Evolutionary conservation across 2,329 filamentous ascomycete species (phyloP).

Genomic region (Neopestalotiopsis sp.): DNA sequence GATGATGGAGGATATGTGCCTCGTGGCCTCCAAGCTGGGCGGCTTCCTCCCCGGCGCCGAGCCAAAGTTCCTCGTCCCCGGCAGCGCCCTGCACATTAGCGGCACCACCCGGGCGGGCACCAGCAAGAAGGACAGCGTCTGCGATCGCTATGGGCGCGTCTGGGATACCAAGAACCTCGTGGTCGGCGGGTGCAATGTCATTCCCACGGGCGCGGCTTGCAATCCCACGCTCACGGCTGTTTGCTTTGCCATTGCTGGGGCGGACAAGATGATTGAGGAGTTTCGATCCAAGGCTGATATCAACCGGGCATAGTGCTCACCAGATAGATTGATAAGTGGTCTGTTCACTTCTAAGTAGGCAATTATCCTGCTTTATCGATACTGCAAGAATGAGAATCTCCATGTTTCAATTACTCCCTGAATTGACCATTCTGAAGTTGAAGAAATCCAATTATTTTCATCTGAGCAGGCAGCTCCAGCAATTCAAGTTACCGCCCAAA

Average conservation of each 20-base stretch:
- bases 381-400: neutral
- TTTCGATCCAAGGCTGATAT: neutral
- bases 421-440: neutral
- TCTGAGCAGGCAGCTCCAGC: neutral
- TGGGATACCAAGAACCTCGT: conserved; percentile 30
- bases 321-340: neutral
- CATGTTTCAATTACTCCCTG: neutral
- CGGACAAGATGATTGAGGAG: conserved; percentile 18
- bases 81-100: conserved; percentile 27
- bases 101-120: conserved; percentile 26
- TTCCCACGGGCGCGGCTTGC: conserved; percentile 28
- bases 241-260: conserved; percentile 29
- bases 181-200: conserved; percentile 32
- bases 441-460: neutral
- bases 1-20: conserved; percentile 33
- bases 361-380: neutral
- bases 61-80: conserved; percentile 26
- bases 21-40: conserved; percentile 26
- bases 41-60: conserved; percentile 29
- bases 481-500: too few species aligned
- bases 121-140: conserved; percentile 23
- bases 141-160: conserved; percentile 27
- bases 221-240: conserved; percentile 34
- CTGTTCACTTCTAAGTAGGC: neutral
- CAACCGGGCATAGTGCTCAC: neutral